These are phyloP conservation scores for Scheffersomyces lignosus DNA, from an alignment of 805 yeast species.

Conservation along the genomic window DNA sequence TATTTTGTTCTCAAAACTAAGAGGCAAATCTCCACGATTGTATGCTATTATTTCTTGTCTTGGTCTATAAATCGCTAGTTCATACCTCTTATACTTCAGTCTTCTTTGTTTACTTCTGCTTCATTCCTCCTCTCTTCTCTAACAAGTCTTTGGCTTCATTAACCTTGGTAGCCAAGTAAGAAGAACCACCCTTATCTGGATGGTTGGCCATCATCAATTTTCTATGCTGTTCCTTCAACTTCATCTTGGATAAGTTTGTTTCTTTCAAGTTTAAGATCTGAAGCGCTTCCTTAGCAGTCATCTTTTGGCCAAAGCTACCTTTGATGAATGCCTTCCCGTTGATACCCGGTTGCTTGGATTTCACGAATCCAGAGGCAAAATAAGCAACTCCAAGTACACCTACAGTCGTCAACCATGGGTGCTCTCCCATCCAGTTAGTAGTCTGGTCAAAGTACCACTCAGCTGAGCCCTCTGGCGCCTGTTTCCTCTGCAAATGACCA, in stretches of 20 bases:
- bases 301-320: conserved; percentile 92
- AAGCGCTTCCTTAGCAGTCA: conserved; percentile 86
- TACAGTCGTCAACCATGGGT: conserved; percentile 71
- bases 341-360: conserved; percentile 65
- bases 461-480: conserved; percentile 44
- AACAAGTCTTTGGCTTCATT: conserved; percentile 88
- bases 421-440: conserved; percentile 62
- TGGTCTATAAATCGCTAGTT: too few species aligned
- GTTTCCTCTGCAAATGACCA: conserved; percentile 42
- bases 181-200: conserved; percentile 94
- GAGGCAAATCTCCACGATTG: too few species aligned
- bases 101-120: conserved; percentile 35
- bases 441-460: conserved; percentile 69
- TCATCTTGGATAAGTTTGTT: conserved; percentile 58
- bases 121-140: conserved; percentile 64
- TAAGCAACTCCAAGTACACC: conserved; percentile 69
- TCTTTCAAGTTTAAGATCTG: conserved; percentile 78
- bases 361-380: conserved; percentile 65
- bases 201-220: conserved; percentile 84
- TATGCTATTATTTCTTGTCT: too few species aligned
- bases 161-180: conserved; percentile 84
- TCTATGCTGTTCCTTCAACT: conserved; percentile 77
- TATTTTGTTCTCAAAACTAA: not conserved
- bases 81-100: too few species aligned
- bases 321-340: conserved; percentile 67